phyloP scores from a whole-genome alignment of 306 rosid genomes.

The Prunus kanzakura region DNA sequence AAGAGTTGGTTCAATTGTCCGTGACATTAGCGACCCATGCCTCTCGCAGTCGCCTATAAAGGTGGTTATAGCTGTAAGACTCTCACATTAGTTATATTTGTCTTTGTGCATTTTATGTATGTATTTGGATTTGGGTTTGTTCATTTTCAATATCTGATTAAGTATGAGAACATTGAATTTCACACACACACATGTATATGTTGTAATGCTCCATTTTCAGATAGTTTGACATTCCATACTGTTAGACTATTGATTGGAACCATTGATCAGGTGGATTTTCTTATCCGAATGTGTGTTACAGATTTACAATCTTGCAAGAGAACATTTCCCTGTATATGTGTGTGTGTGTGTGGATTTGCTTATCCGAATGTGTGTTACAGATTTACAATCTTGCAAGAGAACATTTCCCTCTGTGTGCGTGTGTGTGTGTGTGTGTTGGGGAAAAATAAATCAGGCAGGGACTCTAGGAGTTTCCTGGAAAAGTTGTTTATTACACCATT shows the following conservation, averaged over 20 bases:
- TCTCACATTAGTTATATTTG: constrained; percentile 12
- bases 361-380: neutral
- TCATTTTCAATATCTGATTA: neutral
- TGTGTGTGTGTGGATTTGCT: neutral
- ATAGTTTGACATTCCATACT: neutral
- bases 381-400: neutral
- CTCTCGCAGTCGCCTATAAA: constrained; percentile 66
- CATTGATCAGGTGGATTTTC: neutral
- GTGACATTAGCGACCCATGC: constrained; percentile 83
- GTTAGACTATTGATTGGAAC: neutral
- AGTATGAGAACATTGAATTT: neutral
- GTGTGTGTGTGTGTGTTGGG: no score
- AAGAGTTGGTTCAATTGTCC: constrained; percentile 62
- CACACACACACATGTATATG: neutral
- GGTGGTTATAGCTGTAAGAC: constrained; percentile 67
- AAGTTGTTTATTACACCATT: neutral
- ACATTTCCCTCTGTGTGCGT: neutral
- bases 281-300: neutral
- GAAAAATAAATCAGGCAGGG: neutral
- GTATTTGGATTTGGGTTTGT: neutral
- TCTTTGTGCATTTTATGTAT: neutral
- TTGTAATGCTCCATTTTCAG: neutral
- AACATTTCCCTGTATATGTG: neutral
- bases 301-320: neutral
- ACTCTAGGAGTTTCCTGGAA: neutral